Evolutionary conservation across 306 rosid species (phyloP).

Genomic region (Fragaria vesca): DNA sequence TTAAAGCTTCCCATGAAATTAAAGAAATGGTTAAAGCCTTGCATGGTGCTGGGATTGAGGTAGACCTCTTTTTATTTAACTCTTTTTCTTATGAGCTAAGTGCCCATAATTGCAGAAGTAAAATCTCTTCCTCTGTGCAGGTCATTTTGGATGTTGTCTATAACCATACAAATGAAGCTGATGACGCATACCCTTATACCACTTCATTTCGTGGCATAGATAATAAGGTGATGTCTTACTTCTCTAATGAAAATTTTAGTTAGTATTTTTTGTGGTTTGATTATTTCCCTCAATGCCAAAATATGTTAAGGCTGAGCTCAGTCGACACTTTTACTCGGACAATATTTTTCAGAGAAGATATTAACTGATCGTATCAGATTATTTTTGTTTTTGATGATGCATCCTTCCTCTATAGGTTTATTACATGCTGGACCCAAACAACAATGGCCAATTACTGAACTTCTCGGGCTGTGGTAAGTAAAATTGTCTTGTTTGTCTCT

Average conservation of each 20-base stretch:
- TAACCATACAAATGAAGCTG: conserved; percentile 93
- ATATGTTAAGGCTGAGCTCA: neutral
- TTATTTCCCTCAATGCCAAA: neutral
- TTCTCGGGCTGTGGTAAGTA: conserved; percentile 91
- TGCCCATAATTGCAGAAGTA: conserved; percentile 19
- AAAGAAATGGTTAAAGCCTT: conserved; percentile 94
- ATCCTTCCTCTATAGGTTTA: conserved; percentile 58
- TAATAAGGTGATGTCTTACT: conserved; percentile 68
- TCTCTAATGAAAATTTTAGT: neutral
- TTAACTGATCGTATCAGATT: neutral
- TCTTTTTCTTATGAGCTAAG: neutral
- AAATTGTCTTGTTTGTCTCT: conserved; percentile 13
- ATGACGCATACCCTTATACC: conserved; percentile 65
- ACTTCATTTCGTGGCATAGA: conserved; percentile 98
- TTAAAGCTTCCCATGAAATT: conserved; percentile 80
- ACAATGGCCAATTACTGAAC: conserved; percentile 66
- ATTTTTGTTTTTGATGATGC: neutral
- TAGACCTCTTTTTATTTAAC: conserved; percentile 25
- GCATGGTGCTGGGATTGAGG: conserved; percentile 97
- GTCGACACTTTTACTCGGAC: neutral
- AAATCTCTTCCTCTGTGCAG: conserved; percentile 38
- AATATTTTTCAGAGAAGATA: neutral
- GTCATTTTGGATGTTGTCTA: conserved; percentile 97
- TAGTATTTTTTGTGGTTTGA: neutral
- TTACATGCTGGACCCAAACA: conserved; percentile 74